Conservation (phyloP, 1,284 basidiomycete species). For the Papiliotrema laurentii region DNA sequence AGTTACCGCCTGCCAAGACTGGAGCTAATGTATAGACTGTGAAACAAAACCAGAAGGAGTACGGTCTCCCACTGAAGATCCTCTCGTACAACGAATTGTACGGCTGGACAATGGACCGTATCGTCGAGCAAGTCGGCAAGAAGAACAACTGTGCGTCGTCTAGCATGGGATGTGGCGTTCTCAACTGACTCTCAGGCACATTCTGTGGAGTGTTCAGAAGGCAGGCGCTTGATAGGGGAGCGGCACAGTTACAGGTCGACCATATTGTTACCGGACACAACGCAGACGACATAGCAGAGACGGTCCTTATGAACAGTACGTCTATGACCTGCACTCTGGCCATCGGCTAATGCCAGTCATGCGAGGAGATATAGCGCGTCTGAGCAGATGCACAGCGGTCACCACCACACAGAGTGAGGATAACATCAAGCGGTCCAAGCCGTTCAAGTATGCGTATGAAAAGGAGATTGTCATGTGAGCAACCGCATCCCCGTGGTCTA, state of each 20-base stretch:
- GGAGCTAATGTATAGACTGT: conserved; percentile 64
- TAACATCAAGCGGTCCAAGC: conserved; percentile 93
- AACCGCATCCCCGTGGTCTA: background rate
- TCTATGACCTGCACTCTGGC: background rate
- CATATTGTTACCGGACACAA: conserved; percentile 99
- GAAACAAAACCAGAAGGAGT: conserved; percentile 94
- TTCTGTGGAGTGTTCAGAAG: conserved; percentile 97
- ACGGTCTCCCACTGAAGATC: conserved; percentile 91
- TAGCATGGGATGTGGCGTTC: background rate
- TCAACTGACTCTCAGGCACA: conserved; percentile 54
- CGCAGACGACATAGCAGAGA: conserved; percentile 98
- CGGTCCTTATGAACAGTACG: conserved; percentile 96
- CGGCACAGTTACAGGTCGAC: conserved; percentile 80
- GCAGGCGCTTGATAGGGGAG: conserved; percentile 93
- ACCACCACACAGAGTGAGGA: conserved; percentile 90
- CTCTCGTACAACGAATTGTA: conserved; percentile 94
- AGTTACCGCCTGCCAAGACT: background rate
- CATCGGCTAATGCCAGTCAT: conserved; percentile 61
- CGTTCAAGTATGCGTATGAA: conserved; percentile 98
- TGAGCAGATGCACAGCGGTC: conserved; percentile 90
- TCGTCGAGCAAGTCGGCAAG: conserved; percentile 88
- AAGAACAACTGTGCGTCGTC: conserved; percentile 77
- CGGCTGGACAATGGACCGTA: conserved; percentile 98
- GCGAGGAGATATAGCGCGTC: conserved; percentile 90
- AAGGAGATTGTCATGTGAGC: conserved; percentile 98